Base-by-base conservation (phyloP, 2,329 filamentous ascomycete genomes). In the Lachnellula cervina region DNA sequence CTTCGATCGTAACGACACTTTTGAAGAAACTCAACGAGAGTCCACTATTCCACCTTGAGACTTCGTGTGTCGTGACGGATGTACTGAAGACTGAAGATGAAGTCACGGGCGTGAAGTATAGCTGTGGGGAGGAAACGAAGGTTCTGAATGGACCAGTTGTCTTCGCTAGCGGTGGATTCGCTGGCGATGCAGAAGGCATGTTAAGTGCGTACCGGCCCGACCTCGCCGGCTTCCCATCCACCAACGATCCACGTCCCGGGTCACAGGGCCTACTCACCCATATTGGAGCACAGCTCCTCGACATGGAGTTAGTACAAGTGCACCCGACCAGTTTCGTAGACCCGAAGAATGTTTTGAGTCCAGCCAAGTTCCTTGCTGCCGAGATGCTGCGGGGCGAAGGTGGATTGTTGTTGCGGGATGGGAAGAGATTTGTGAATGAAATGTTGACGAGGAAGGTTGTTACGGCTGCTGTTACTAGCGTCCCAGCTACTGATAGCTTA, bases 291-390 rank as follows among this genome's bases (percentile, higher is more conserved):
- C 67, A 71, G 37, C 52, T 76, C 13, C 55, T 76, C 2, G 75
- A 78, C 58, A 77, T 77, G 75, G 71, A 75, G 0, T 62, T 69
- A 17, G 81, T 87, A 2, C 84, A 87, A 67, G 75, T 87, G 4
- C 84, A 87, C 60, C 83, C 84, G 2, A 86, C 83, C 0, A 81
- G 82, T 0, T 87, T 87, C 63, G 72, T 87, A 5, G 82, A 86
- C 59, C 77, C 78, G 0, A 71, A 73, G 1, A 73, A 75, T 34
- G 69, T 73, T 0, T 61, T 60, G 0, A 73, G 75, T 0, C 69
- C 70, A 35, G 76, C 82, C 48, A 87, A 87, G 68, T 82, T 87
- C 62, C 76, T 87, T 4, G 83, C 83, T 0, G 83, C 83, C 0
- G 84, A 87, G 68, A 74, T 83, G 56, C 71, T 87, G 25, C 73